These are phyloP conservation scores for Xylaria telfairii DNA, from an alignment of 495 filamentous ascomycete species.

Conservation along the genomic window DNA sequence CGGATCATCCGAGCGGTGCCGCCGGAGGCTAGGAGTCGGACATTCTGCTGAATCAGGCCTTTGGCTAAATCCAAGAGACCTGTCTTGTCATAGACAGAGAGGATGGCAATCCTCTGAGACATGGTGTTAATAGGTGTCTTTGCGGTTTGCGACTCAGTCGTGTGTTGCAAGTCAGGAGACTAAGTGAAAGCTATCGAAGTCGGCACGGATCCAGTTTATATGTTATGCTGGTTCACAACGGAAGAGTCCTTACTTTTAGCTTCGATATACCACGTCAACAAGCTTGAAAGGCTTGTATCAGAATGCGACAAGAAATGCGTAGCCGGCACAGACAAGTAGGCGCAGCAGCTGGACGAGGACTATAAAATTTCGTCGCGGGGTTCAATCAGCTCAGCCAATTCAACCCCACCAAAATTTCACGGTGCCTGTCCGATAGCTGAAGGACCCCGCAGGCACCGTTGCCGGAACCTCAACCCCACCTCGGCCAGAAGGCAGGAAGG, in stretches of 20 bases:
- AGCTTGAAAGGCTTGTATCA: constrained; percentile 4
- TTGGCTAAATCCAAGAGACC: constrained; percentile 95
- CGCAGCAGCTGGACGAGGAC: not conserved
- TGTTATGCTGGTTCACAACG: not conserved
- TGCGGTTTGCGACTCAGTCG: constrained; percentile 15
- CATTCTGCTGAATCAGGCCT: constrained; percentile 86
- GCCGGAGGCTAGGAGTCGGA: constrained; percentile 90
- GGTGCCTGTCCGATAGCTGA: not conserved
- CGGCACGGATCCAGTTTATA: not conserved
- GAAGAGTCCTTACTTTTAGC: not conserved
- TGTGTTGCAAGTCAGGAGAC: not conserved
- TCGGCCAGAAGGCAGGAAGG: not conserved
- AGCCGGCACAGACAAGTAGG: not conserved
- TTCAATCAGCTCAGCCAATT: not conserved
- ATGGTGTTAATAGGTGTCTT: constrained; percentile 34
- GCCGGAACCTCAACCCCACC: constrained; percentile 19
- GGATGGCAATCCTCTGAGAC: constrained; percentile 72
- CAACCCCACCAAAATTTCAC: constrained; percentile 22
- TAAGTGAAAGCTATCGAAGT: not conserved
- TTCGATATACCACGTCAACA: not conserved
- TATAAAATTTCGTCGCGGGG: constrained; percentile 26
- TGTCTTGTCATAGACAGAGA: constrained; percentile 99
- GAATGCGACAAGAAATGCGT: not conserved
- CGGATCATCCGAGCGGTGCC: constrained; percentile 94
- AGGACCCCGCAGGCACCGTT: constrained; percentile 23